Evolutionary conservation across 768 basidiomycete species (phyloP), one percentile per base, ranked within the genome.

Genomic region (Gelatoporia subvermispora): DNA sequence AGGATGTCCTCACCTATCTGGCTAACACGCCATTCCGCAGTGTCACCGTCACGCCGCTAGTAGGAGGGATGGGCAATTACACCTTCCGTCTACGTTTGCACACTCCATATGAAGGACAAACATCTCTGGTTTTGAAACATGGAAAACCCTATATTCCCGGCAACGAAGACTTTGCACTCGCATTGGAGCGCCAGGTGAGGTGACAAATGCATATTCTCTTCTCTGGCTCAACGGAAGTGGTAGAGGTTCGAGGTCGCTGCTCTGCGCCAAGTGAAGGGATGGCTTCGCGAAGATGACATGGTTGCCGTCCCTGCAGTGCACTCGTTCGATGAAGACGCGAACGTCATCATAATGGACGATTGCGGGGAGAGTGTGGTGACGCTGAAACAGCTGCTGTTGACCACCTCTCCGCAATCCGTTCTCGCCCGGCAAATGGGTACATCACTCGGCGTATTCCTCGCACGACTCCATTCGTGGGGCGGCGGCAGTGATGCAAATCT

Each of bases 301-400:
- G 70, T 79, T 41, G 72, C 68, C 2, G 74, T 78, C 3, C 82
- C 83, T 2, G 59, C 49, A 5, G 66, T 85, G 15, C 66, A 76
- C 56, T 61, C 69, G 28, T 74, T 77, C 57, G 83, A 86, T 55
- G 60, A 71, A 35, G 65, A 64, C 21, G 68, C 60, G 9, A 68
- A 76, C 51, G 75, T 74, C 13, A 70, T 85, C 35, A 72, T 86
- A 58, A 82, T 85, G 72, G 78, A 82, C 39, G 84, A 86, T 49
- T 72, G 70, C 44, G 84, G 84, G 3, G 60, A 58, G 25, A 54
- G 57, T 17, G 52, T 63, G 21, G 49, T 66, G 11, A 66, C 68
- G 1, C 60, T 79, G 41, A 79, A 79, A 54, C 58, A 68, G 8
- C 49, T 72, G 7, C 57, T 77, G 49, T 60, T 71, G 25, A 61